Evolutionary conservation across 345 rosid genomes (phyloP).

Genomic region (Murraya paniculata): DNA sequence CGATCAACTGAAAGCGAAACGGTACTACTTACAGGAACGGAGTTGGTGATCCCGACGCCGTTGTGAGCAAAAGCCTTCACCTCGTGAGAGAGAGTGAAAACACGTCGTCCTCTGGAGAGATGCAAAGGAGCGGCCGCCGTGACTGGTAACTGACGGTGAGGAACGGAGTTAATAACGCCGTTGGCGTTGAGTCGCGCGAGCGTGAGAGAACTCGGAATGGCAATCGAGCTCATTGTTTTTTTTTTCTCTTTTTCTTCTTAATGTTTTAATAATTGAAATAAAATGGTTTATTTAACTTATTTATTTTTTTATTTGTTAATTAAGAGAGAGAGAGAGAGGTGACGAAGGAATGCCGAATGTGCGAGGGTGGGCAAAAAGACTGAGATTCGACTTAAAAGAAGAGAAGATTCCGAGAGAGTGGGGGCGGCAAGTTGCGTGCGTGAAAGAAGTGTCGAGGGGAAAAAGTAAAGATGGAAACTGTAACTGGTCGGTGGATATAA

Average conservation of each 20-base stretch:
- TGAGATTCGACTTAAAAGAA: neutral
- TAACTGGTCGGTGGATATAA: neutral
- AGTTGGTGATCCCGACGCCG: slow-evolving; percentile 37
- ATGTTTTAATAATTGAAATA: neutral
- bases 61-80: slow-evolving; percentile 25
- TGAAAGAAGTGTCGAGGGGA: neutral
- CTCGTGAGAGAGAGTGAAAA: slow-evolving; percentile 6
- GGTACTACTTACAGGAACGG: slow-evolving; percentile 44
- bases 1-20: neutral
- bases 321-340: neutral
- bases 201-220: slow-evolving; percentile 2
- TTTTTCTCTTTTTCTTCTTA: too few species aligned
- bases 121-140: neutral
- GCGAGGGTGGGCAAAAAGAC: neutral
- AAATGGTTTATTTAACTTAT: neutral
- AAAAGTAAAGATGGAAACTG: neutral
- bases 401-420: neutral
- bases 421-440: neutral
- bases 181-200: slow-evolving; percentile 5
- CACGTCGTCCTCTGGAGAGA: slow-evolving; percentile 25
- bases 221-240: slow-evolving; percentile 16
- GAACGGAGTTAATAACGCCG: slow-evolving; percentile 7
- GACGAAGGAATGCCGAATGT: neutral
- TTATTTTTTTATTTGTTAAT: neutral
- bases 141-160: neutral